Conservation (phyloP, 805 yeast species). For the Nakazawaea ishiwadae region DNA sequence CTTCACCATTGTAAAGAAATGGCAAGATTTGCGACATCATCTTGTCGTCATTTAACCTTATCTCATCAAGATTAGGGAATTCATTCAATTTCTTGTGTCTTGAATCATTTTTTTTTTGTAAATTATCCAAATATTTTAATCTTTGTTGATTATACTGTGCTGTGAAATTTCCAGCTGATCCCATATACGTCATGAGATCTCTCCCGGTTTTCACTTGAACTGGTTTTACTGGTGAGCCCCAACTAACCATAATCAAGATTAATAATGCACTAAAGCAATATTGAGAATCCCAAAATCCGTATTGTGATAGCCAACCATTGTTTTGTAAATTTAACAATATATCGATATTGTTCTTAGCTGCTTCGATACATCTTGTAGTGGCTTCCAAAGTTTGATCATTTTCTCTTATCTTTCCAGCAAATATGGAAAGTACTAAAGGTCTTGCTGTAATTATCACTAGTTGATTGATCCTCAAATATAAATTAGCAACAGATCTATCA, state of each 20-base stretch:
- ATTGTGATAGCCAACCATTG: conserved; percentile 22
- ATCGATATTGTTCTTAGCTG: conserved; percentile 22
- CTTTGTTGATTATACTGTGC: conserved; percentile 24
- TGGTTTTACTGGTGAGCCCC: too few relatives aligned
- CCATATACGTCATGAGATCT: conserved; percentile 20
- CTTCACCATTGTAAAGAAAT: neutral
- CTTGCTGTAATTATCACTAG: conserved; percentile 24
- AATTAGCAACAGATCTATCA: conserved; percentile 20
- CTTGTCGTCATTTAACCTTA: too few relatives aligned
- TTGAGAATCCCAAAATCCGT: conserved; percentile 27
- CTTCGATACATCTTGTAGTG: conserved; percentile 20
- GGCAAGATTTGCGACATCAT: neutral
- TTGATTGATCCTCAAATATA: conserved; percentile 23
- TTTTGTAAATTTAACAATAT: conserved; percentile 18
- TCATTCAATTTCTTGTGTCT: neutral
- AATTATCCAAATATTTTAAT: conserved; percentile 20
- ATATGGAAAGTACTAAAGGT: conserved; percentile 21
- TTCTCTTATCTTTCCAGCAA: conserved; percentile 17
- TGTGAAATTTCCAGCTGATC: conserved; percentile 23
- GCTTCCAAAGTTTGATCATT: conserved; percentile 20
- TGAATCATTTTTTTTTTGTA: neutral
- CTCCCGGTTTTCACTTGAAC: conserved; percentile 19
- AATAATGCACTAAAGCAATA: conserved; percentile 22
- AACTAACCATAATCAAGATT: conserved; percentile 22
- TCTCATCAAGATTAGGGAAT: neutral